Evolutionary conservation across 768 basidiomycete species (phyloP).

Genomic region (Tremella mesenterica): DNA sequence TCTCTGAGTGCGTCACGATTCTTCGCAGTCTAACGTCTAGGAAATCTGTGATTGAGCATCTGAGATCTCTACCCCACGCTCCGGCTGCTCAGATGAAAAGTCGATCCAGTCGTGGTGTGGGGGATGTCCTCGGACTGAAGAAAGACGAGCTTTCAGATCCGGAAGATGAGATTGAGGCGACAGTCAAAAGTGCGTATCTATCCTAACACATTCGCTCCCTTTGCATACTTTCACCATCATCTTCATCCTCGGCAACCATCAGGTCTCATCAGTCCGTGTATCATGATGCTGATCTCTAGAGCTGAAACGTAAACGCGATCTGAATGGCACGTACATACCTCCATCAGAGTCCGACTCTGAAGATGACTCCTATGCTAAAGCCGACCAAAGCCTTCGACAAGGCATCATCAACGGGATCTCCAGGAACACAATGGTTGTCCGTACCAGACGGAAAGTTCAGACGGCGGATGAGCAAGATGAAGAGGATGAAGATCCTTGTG

Average conservation of each 20-base stretch:
- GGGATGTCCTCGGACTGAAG: conserved; percentile 48
- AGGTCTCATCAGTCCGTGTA: background rate
- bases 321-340: background rate
- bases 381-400: background rate
- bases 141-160: conserved; percentile 28
- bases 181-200: conserved; percentile 41
- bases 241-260: background rate
- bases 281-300: conserved; percentile 1
- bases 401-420: background rate
- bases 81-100: conserved; percentile 82
- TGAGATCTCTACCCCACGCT: conserved; percentile 58
- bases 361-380: conserved; percentile 1
- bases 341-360: conserved; percentile 5
- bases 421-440: background rate
- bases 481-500: conserved; percentile 11
- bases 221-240: background rate
- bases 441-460: too few relatives aligned
- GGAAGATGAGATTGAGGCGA: conserved; percentile 46
- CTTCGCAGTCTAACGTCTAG: conserved; percentile 43
- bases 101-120: conserved; percentile 56
- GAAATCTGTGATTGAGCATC: conserved; percentile 51
- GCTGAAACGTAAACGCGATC: background rate
- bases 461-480: background rate
- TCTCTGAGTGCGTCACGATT: conserved; percentile 7
- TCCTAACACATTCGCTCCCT: background rate